Conservation (phyloP, 179 eudicot species). For the Silene coronaria region DNA sequence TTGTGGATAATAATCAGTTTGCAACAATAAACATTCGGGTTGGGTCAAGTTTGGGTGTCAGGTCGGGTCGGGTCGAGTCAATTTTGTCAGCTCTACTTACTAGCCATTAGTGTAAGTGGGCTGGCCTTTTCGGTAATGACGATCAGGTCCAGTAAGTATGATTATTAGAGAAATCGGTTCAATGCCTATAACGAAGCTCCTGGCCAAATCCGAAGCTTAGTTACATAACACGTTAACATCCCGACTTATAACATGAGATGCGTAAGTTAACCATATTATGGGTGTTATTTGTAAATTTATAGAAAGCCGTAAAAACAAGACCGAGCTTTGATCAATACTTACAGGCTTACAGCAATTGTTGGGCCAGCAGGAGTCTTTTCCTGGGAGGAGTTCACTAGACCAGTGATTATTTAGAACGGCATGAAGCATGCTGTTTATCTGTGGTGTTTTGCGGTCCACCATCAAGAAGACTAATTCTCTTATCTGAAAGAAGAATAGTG, state of each 20-base stretch:
- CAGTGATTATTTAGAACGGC: conserved; percentile 20
- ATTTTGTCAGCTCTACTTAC: too few species aligned
- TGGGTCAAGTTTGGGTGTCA: too few species aligned
- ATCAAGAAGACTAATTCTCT: background rate
- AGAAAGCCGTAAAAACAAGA: too few species aligned
- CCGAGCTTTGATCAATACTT: background rate
- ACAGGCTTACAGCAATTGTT: background rate
- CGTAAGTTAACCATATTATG: background rate
- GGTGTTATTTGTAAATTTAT: background rate
- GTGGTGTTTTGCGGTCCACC: background rate
- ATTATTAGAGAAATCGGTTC: too few species aligned
- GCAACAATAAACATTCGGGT: too few species aligned
- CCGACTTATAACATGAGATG: background rate
- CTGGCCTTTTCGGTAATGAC: background rate
- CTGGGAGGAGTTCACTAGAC: background rate
- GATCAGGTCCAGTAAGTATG: background rate
- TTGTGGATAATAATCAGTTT: too few species aligned
- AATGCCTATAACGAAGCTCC: too few species aligned
- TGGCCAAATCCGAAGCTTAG: too few species aligned
- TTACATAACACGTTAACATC: background rate
- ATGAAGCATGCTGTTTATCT: conserved; percentile 30
- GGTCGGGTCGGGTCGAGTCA: too few species aligned
- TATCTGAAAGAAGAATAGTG: conserved; percentile 6
- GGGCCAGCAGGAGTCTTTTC: background rate
- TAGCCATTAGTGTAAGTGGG: background rate